Evolutionary conservation across 257 asterid species (phyloP).

Genomic region (Henckelia pumila): DNA sequence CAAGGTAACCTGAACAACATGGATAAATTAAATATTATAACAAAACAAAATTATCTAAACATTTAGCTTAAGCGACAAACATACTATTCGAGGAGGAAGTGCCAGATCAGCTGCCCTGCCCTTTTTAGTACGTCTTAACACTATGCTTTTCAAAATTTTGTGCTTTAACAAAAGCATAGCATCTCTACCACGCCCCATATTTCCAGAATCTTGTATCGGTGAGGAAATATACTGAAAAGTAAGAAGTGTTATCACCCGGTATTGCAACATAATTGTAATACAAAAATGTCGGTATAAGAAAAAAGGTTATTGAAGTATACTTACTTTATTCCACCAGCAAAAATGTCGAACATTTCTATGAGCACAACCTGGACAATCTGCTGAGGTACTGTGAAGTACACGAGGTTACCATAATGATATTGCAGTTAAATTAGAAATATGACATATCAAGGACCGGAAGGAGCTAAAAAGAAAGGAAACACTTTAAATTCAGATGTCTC

Average conservation of each 20-base stretch:
- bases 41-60: conserved; percentile 16
- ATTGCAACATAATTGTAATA: conserved; percentile 16
- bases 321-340: conserved; percentile 98
- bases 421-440: conserved; percentile 15
- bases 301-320: conserved; percentile 27
- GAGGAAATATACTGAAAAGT: conserved; percentile 62
- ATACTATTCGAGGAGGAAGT: conserved; percentile 86
- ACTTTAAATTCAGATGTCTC: conserved; percentile 7
- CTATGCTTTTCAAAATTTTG: conserved; percentile 69
- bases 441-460: conserved; percentile 8
- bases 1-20: conserved; percentile 56
- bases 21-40: conserved; percentile 12
- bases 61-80: conserved; percentile 25
- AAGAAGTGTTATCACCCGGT: conserved; percentile 21
- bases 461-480: conserved; percentile 16
- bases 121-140: conserved; percentile 88
- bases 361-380: conserved; percentile 67
- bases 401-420: conserved; percentile 20
- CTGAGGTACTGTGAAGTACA: conserved; percentile 48
- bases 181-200: conserved; percentile 44
- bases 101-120: conserved; percentile 99
- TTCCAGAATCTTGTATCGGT: conserved; percentile 71
- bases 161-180: conserved; percentile 87
- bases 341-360: conserved; percentile 84
- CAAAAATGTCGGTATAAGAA: conserved; percentile 2